These are phyloP conservation scores for Ganoderma meredithae DNA, from an alignment of 1,284 basidiomycete genomes.

Conservation along the genomic window DNA sequence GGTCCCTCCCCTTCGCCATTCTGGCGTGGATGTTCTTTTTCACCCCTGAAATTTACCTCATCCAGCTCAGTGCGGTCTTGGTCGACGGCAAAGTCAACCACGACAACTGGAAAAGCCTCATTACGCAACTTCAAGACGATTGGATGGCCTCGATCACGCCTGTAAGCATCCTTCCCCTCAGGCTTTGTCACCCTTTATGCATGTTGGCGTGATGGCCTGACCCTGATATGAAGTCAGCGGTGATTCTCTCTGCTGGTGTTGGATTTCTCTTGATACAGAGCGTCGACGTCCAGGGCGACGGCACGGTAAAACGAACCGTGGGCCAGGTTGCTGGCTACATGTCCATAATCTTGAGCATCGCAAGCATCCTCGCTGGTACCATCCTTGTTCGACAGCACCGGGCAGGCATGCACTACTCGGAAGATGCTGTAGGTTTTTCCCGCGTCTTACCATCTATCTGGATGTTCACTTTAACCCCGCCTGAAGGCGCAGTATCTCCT, in stretches of 20 bases:
- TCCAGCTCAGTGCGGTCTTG: slow-evolving; percentile 34
- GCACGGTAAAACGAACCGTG: slow-evolving; percentile 5
- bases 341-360: slow-evolving; percentile 32
- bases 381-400: slow-evolving; percentile 14
- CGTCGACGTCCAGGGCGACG: slow-evolving; percentile 31
- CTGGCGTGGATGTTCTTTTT: slow-evolving; percentile 35
- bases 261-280: slow-evolving; percentile 45
- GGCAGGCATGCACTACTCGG: too few relatives aligned
- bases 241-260: slow-evolving; percentile 42
- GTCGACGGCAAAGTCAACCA: slow-evolving; percentile 37
- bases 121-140: slow-evolving; percentile 34
- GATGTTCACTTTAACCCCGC: background rate
- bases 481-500: background rate
- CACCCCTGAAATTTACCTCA: slow-evolving; percentile 26
- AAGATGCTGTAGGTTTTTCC: too few relatives aligned
- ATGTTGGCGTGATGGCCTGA: slow-evolving; percentile 2
- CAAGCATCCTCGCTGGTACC: slow-evolving; percentile 27
- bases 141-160: slow-evolving; percentile 39
- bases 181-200: too few relatives aligned
- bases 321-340: slow-evolving; percentile 37
- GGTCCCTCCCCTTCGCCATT: slow-evolving; percentile 12
- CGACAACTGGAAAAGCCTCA: slow-evolving; percentile 27
- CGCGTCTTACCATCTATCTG: too few relatives aligned
- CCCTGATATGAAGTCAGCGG: slow-evolving; percentile 26
- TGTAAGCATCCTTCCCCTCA: slow-evolving; percentile 20